Evolutionary conservation across 306 rosid genomes (phyloP).

Genomic region (Dalbergia cochinchinensis): DNA sequence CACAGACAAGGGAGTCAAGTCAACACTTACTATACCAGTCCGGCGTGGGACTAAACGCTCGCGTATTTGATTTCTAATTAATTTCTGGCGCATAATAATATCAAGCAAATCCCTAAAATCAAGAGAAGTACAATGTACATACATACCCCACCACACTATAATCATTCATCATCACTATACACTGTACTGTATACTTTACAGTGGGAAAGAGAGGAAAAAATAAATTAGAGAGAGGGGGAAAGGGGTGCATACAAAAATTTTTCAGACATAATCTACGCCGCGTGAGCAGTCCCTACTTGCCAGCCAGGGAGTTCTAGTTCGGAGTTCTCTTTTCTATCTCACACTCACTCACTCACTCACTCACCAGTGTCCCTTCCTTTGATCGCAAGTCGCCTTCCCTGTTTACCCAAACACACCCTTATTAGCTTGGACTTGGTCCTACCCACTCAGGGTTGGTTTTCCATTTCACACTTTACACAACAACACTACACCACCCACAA

Average conservation of each 20-base stretch:
- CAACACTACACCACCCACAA: not conserved
- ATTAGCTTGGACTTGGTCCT: not conserved
- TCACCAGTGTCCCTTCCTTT: not conserved
- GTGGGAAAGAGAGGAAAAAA: not conserved
- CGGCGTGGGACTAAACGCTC: not conserved
- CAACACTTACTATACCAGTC: constrained; percentile 12
- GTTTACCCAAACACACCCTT: not conserved
- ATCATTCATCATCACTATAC: not conserved
- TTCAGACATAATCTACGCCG: constrained; percentile 45
- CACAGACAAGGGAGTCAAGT: not conserved
- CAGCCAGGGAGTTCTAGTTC: not conserved
- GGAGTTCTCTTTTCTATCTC: no score
- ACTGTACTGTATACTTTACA: not conserved
- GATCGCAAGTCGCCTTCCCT: not conserved
- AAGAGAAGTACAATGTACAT: not conserved
- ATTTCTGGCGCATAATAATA: not conserved
- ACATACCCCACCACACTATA: not conserved
- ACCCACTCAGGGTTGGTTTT: not conserved
- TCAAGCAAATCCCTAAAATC: not conserved
- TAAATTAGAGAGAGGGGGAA: not conserved
- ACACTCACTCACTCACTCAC: not conserved
- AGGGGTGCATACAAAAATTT: not conserved
- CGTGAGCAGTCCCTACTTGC: constrained; percentile 55
- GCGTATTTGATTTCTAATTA: not conserved
- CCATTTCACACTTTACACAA: not conserved